Evolutionary conservation across 371 early-diverging fungal genomes (phyloP).

Genomic region (Mucor plumbeus): DNA sequence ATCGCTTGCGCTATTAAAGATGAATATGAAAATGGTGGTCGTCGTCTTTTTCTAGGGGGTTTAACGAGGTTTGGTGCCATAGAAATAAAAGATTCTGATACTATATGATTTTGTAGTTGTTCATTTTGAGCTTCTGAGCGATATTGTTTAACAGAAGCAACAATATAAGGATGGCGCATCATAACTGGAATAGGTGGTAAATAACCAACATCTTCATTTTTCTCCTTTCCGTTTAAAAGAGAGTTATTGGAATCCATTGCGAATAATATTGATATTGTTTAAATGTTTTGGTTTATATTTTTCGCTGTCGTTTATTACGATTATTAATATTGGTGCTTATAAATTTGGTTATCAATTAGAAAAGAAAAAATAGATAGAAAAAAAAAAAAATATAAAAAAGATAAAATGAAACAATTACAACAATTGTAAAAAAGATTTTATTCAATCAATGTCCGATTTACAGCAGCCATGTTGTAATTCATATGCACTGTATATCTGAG

Average conservation of each 20-base stretch:
- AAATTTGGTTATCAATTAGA: neutral
- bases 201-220: constrained; percentile 11
- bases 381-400: neutral
- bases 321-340: neutral
- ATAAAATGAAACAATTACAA: neutral
- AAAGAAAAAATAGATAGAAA: neutral
- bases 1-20: constrained; percentile 80
- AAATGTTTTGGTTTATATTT: neutral
- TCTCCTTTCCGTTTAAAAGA: neutral
- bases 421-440: neutral
- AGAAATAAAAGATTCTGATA: constrained; percentile 57
- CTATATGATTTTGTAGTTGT: constrained; percentile 50
- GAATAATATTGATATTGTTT: too few relatives aligned
- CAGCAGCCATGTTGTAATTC: too few relatives aligned
- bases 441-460: constrained; percentile 1
- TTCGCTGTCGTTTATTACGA: neutral
- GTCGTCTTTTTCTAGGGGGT: constrained; percentile 58
- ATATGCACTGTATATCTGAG: too few relatives aligned
- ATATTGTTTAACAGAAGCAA: constrained; percentile 48
- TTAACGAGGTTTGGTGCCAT: constrained; percentile 49
- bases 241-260: neutral
- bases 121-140: constrained; percentile 45
- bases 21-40: constrained; percentile 81
- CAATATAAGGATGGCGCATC: constrained; percentile 44
- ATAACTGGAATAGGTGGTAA: constrained; percentile 53